These are phyloP conservation scores for Citrus australasica DNA, from an alignment of 345 rosid genomes.

Conservation along the genomic window DNA sequence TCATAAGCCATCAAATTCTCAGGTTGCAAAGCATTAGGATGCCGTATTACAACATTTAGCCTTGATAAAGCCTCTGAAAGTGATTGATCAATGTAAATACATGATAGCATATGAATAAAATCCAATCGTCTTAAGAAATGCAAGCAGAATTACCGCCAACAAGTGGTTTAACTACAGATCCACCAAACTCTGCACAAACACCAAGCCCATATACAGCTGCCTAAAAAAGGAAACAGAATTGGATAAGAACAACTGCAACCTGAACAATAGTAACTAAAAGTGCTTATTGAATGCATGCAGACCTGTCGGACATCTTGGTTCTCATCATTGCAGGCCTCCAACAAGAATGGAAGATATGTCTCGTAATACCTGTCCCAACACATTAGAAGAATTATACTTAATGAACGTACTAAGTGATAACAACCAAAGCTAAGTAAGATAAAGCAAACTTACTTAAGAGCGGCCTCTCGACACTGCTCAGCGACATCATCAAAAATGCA, in stretches of 20 bases:
- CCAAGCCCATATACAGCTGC: constrained; percentile 99
- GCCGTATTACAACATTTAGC: constrained; percentile 77
- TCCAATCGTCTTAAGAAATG: neutral
- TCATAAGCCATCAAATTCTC: constrained; percentile 98
- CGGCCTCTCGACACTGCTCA: constrained; percentile 92
- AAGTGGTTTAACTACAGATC: constrained; percentile 81
- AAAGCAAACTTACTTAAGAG: constrained; percentile 64
- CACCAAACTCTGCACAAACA: constrained; percentile 99
- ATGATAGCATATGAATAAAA: neutral
- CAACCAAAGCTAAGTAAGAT: constrained; percentile 4
- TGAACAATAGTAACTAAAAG: constrained; percentile 6
- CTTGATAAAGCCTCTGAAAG: constrained; percentile 94
- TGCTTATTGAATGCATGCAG: neutral
- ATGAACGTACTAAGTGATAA: constrained; percentile 4
- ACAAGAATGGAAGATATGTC: constrained; percentile 87
- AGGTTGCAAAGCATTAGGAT: constrained; percentile 73
- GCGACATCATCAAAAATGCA: constrained; percentile 99
- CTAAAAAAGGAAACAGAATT: constrained; percentile 35
- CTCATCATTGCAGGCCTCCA: constrained; percentile 98
- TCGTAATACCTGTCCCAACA: constrained; percentile 75
- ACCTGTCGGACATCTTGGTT: constrained; percentile 97
- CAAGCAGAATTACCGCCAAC: constrained; percentile 68
- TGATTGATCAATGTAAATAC: constrained; percentile 22
- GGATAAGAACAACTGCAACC: constrained; percentile 4
- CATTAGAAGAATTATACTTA: constrained; percentile 20